A percentile compares a stretch with the other conserved stretches of the same genome.
These are phyloP conservation scores for Scheffersomyces stambukii DNA, from an alignment of 1,139 yeast genomes.

Conservation along the genomic window DNA sequence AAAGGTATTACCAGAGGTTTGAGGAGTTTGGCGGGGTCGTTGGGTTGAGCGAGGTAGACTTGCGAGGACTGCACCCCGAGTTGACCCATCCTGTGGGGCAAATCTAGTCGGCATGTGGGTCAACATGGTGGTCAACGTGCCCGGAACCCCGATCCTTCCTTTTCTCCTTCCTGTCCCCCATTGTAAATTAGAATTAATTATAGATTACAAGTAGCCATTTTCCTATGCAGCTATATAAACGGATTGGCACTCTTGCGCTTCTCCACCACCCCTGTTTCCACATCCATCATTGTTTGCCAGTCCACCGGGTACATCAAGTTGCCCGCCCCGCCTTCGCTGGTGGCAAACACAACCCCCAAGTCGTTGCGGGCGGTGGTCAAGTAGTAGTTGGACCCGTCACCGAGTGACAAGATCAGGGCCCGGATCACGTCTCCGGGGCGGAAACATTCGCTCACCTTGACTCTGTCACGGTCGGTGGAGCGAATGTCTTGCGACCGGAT, in stretches of 20 bases:
- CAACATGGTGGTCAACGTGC: too few relatives aligned
- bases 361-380: conserved; percentile 87
- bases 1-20: conserved; percentile 33
- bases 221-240: conserved; percentile 22
- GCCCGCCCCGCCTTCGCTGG: conserved; percentile 65
- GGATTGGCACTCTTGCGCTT: conserved; percentile 93
- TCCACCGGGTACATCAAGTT: conserved; percentile 84
- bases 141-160: too few relatives aligned
- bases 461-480: conserved; percentile 86
- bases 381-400: conserved; percentile 91
- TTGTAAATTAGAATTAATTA: too few relatives aligned
- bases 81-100: conserved; percentile 34
- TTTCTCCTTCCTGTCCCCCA: too few relatives aligned
- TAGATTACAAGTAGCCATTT: neutral
- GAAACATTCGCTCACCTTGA: conserved; percentile 72
- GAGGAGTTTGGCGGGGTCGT: conserved; percentile 35
- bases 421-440: conserved; percentile 91
- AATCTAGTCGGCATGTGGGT: conserved; percentile 6
- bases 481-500: conserved; percentile 87
- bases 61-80: conserved; percentile 55
- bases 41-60: conserved; percentile 62
- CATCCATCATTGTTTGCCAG: conserved; percentile 93
- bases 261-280: conserved; percentile 69
- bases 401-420: conserved; percentile 77
- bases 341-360: conserved; percentile 90